Evolutionary conservation across 495 filamentous ascomycete genomes (phyloP).

Genomic region (Symbiotaphrina buchneri): DNA sequence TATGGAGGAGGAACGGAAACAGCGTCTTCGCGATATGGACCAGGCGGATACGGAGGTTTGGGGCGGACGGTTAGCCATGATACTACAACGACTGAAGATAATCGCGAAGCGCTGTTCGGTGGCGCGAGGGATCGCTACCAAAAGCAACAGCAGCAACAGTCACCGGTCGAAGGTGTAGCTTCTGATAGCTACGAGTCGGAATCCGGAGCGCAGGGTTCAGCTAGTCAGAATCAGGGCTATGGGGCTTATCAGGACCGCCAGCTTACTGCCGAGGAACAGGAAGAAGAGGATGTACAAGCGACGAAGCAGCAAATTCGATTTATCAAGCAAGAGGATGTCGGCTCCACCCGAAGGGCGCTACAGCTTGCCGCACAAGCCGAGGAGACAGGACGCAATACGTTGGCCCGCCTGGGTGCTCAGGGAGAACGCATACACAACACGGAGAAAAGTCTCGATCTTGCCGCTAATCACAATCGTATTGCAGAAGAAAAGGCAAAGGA

Average conservation of each 20-base stretch:
- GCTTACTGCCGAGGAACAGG: conserved; percentile 53
- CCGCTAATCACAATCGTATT: conserved; percentile 39
- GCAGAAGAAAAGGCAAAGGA: conserved; percentile 57
- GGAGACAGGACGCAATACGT: conserved; percentile 44
- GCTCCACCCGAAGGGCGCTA: conserved; percentile 45
- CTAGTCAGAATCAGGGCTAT: conserved; percentile 17
- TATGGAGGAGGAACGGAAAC: conserved; percentile 4
- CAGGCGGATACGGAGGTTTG: conserved; percentile 55
- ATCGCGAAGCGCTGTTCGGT: conserved; percentile 40
- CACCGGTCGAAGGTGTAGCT: conserved; percentile 14
- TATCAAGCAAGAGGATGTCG: conserved; percentile 53
- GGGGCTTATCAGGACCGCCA: conserved; percentile 39
- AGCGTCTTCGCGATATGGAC: conserved; percentile 25
- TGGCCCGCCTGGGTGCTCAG: conserved; percentile 49
- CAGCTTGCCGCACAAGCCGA: conserved; percentile 42
- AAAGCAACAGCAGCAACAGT: conserved; percentile 15
- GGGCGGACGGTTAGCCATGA: conserved; percentile 31
- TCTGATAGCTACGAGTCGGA: conserved; percentile 19
- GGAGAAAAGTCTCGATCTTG: conserved; percentile 50
- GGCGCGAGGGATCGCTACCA: conserved; percentile 32
- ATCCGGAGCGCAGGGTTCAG: conserved; percentile 4
- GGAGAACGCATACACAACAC: conserved; percentile 59
- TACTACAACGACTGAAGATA: conserved; percentile 23
- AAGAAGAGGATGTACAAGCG: conserved; percentile 41
- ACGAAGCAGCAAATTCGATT: conserved; percentile 55